phyloP scores from a whole-genome alignment of 768 basidiomycete genomes.

The Tricholoma sp. region DNA sequence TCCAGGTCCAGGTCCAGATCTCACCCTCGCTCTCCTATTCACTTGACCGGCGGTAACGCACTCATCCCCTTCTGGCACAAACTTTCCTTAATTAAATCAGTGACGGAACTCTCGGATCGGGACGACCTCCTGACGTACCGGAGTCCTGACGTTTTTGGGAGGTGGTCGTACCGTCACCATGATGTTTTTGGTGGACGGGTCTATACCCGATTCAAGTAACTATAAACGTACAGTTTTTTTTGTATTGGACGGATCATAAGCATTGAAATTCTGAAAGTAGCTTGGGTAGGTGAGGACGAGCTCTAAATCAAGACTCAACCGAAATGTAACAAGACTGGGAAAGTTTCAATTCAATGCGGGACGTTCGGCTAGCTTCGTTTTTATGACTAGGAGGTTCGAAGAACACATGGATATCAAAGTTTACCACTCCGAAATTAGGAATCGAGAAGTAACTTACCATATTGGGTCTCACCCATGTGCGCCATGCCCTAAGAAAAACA shows the following conservation, averaged over 20 bases:
- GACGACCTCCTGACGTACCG: background rate
- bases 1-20: background rate
- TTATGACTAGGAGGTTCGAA: background rate
- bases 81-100: background rate
- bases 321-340: background rate
- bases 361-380: background rate
- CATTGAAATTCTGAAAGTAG: background rate
- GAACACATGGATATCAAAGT: background rate
- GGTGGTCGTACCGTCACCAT: background rate
- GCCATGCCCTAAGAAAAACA: background rate
- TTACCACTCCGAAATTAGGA: background rate
- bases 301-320: background rate
- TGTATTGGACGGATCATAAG: background rate
- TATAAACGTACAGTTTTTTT: background rate
- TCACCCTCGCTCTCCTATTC: background rate
- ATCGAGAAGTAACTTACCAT: background rate
- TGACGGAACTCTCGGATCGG: background rate
- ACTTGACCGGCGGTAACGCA: background rate
- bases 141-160: background rate
- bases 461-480: background rate
- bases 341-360: background rate
- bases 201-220: background rate
- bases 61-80: background rate
- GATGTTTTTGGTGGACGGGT: background rate
- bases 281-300: background rate